Evolutionary conservation across 208 protist genomes (phyloP).

Genomic region (Zelonia costaricensis): DNA sequence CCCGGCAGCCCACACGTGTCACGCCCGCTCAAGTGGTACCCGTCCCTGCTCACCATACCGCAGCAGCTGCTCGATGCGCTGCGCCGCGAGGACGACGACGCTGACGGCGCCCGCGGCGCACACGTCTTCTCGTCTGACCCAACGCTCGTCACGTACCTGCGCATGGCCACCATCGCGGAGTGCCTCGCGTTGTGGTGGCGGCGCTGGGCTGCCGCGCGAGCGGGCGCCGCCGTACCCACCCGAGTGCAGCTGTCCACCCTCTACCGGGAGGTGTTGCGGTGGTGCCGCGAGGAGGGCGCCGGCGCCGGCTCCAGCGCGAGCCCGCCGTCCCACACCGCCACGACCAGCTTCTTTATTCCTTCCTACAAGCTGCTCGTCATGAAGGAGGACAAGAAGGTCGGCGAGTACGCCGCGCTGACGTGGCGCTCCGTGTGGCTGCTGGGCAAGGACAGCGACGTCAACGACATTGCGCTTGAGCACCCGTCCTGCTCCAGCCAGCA

Average conservation of each 20-base stretch:
- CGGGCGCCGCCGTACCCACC: neutral
- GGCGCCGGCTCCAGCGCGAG: neutral
- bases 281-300: slow-evolving; percentile 12
- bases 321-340: neutral
- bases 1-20: neutral
- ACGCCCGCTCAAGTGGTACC: slow-evolving; percentile 64
- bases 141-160: slow-evolving; percentile 47
- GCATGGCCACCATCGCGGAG: slow-evolving; percentile 49
- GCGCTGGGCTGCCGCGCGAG: neutral
- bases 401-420: slow-evolving; percentile 32
- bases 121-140: slow-evolving; percentile 27
- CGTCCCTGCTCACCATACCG: slow-evolving; percentile 69
- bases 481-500: slow-evolving; percentile 84
- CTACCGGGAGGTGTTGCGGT: slow-evolving; percentile 35
- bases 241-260: slow-evolving; percentile 15
- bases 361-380: slow-evolving; percentile 54
- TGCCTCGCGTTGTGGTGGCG: slow-evolving; percentile 10
- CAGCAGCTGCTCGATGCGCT: slow-evolving; percentile 68
- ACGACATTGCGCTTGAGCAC: slow-evolving; percentile 73
- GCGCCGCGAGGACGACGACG: slow-evolving; percentile 23
- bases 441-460: slow-evolving; percentile 58
- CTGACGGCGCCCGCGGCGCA: neutral
- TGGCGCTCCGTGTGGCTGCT: slow-evolving; percentile 61
- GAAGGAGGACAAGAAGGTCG: slow-evolving; percentile 51
- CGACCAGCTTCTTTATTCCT: slow-evolving; percentile 46